phyloP scores from a whole-genome alignment of 768 basidiomycete species.

The Hygrocybe punicea region DNA sequence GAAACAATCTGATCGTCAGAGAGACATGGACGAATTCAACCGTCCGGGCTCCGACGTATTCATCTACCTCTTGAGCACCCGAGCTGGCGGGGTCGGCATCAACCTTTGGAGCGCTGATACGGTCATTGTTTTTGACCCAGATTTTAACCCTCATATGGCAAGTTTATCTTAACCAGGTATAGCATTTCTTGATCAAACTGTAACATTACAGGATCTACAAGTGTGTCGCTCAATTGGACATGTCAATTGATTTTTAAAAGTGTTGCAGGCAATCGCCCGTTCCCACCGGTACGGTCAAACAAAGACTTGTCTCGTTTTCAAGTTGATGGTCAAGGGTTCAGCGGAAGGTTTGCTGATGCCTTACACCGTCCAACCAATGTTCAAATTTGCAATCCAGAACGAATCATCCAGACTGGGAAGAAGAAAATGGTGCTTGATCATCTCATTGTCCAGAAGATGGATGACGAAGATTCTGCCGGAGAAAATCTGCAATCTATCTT shows the following conservation, averaged over 20 bases:
- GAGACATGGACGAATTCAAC: conserved; percentile 94
- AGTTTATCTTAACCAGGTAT: conserved; percentile 15
- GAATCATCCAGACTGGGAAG: conserved; percentile 89
- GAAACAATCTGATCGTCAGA: conserved; percentile 80
- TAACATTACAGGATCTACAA: conserved; percentile 69
- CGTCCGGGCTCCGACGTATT: conserved; percentile 81
- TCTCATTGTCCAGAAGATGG: conserved; percentile 94
- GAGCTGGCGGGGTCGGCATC: conserved; percentile 92
- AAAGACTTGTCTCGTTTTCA: conserved; percentile 93
- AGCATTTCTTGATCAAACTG: not conserved
- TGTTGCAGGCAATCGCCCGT: conserved; percentile 80
- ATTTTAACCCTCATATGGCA: conserved; percentile 97
- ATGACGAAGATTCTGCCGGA: conserved; percentile 61
- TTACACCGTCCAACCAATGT: not conserved
- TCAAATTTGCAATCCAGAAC: conserved; percentile 51
- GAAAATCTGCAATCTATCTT: conserved; percentile 88
- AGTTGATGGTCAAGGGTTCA: conserved; percentile 91
- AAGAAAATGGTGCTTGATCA: conserved; percentile 94
- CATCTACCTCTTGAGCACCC: conserved; percentile 86
- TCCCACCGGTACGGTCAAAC: conserved; percentile 93
- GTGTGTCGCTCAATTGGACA: conserved; percentile 40
- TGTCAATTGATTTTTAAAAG: conserved; percentile 2
- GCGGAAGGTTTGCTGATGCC: conserved; percentile 63
- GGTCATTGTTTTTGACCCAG: conserved; percentile 90
- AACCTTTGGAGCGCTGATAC: conserved; percentile 88